Base-by-base conservation (phyloP, 169 alveolate species). In the Plasmodium inui region DNA sequence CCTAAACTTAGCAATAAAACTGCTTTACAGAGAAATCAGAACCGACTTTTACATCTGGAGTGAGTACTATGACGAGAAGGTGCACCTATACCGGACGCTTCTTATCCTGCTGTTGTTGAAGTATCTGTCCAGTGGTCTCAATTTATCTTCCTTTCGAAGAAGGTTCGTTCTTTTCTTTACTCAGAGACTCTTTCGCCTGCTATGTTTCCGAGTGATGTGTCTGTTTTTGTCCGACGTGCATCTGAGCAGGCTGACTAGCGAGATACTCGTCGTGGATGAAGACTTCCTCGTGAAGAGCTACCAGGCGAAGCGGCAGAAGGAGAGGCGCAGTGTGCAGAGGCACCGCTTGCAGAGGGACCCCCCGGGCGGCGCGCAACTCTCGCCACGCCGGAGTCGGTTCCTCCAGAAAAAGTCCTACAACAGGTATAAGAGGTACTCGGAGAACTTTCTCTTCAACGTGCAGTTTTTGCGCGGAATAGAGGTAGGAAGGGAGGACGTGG, bases 201-300 rank as follows among this genome's bases (percentile, higher is more conserved):
- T 89, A 26, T 89, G 94, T 30, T 89, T 89, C 53, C 81, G 94
- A 57, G 70, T 89, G 26, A 89, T 89, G 94, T 57, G 82, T 41
- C 26, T 79, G 14, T 89, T 89, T 39, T 44, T 89, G 28, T 61
- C 67, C 1, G 53, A 17, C 19, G 80, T 73, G 80, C 94, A 89
- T 73, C 9, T 89, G 57, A 89, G 73, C 12, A 89, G 79, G 26
- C 71, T 89, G 50, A 89, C 94, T 5, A 89, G 94, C 19, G 94
- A 89, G 82, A 46, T 89, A 2, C 70, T 89, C 34, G 34, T 89
- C 9, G 71, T 89, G 10, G 94, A 89, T 41, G 94, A 89, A 7
- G 10, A 39, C 2, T 39, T 46, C 71, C 82, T 89, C 22, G 44
- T 89, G 37, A 41, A 80, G 19, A 61, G 71, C 2, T 86, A 86